Evolutionary conservation across 1,139 yeast genomes (phyloP), one percentile per base, ranked within the genome.

Genomic region (Pichia sorboxylosa): DNA sequence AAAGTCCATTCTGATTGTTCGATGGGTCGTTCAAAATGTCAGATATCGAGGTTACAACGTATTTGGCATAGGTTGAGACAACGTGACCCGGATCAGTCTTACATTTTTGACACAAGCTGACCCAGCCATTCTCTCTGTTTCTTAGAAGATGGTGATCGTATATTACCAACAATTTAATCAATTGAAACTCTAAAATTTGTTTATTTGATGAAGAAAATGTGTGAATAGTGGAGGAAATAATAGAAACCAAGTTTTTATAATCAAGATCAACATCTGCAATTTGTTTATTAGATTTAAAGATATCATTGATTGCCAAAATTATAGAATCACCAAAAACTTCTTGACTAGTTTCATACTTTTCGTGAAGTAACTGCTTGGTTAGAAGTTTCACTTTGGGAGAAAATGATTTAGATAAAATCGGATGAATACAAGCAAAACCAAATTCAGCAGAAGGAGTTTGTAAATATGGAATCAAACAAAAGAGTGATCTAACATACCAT

Each of bases 91-190:
- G 81, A 46, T 87, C 93, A 20, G 73, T 49, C 5, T 58, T 55
- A 9, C 79, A 65, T 34, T 71, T 61, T 46, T 79, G 73, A 28
- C 76, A 75, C 31, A 85, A 57, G 0, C 82, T 82, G 27, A 85
- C 80, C 98, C 98, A 90, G 2, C 81, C 77, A 37, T 69, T 69
- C 7, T 38, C 31, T 4, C 38, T 20, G 64, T 49, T 2, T 56
- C 54, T 20, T 66, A 55, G 4, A 41, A 49, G 2, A 55, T 28
- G 44, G 41, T 70, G 73, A 49, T 81, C 83, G 9, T 79, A 61
- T 5, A 45, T 39, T 22, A 79, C 57, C n/a, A 81, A 51, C 16
- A 73, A 40, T 6, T 61, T 55, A 14, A 64, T 49, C 17, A 76
- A 48, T 22, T 69, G 64, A 4, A 58, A 49, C 4, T 57, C 58